Evolutionary conservation across 2,329 filamentous ascomycete species (phyloP).

Genomic region (Claviceps quebecensis): DNA sequence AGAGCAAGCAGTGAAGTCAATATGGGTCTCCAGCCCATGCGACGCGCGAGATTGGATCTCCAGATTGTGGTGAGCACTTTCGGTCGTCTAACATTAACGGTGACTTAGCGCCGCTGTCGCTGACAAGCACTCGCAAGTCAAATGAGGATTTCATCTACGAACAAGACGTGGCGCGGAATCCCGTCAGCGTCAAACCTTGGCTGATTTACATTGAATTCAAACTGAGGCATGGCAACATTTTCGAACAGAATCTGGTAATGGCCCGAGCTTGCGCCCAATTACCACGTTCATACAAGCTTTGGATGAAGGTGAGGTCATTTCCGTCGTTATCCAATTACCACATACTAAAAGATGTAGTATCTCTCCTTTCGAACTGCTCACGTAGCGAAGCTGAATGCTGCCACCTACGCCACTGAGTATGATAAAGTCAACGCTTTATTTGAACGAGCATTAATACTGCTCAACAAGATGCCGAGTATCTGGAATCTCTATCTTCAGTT

Average conservation of each 20-base stretch:
- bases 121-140: constrained; percentile 34
- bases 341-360: constrained; percentile 41
- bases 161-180: constrained; percentile 81
- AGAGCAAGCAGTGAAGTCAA: neutral
- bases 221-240: constrained; percentile 64
- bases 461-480: constrained; percentile 97
- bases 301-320: constrained; percentile 61
- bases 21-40: neutral
- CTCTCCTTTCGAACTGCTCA: constrained; percentile 73
- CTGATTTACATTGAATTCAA: constrained; percentile 89
- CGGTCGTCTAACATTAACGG: neutral
- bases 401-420: constrained; percentile 65
- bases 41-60: constrained; percentile 1
- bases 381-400: constrained; percentile 68
- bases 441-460: constrained; percentile 76
- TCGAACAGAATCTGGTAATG: constrained; percentile 77
- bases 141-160: constrained; percentile 93
- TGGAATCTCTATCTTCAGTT: constrained; percentile 98
- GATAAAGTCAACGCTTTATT: constrained; percentile 91
- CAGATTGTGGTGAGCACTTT: constrained; percentile 20
- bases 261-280: constrained; percentile 83
- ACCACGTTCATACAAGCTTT: constrained; percentile 92
- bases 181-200: constrained; percentile 83
- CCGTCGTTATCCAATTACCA: neutral
- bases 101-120: neutral